A percentile compares a stretch with the other conserved stretches of the same genome.
Evolutionary conservation across 2,329 filamentous ascomycete species (phyloP).

Genomic region (Penicillium sp.): DNA sequence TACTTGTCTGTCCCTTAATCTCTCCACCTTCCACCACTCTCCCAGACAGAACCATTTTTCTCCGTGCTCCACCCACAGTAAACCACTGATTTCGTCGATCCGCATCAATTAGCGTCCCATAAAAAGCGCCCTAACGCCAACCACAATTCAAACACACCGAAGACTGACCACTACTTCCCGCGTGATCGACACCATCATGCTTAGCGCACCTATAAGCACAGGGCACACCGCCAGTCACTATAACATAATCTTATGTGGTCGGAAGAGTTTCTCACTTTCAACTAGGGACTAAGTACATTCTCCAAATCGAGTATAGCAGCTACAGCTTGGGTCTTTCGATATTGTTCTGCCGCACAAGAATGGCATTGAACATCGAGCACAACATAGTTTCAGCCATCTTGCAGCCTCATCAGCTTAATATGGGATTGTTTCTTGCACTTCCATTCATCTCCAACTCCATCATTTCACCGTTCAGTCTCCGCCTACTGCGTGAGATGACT

Average conservation of each 20-base stretch:
- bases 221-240: not conserved
- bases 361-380: not conserved
- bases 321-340: not conserved
- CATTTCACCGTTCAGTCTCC: not conserved
- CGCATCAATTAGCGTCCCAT: not conserved
- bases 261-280: no score
- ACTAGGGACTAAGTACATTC: not conserved
- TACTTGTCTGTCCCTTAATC: not conserved
- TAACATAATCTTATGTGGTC: no score
- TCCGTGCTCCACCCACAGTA: not conserved
- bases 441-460: not conserved
- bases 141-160: not conserved
- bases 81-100: constrained; percentile 7
- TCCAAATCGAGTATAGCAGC: not conserved
- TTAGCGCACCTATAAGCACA: not conserved
- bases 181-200: constrained; percentile 25
- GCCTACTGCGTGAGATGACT: not conserved
- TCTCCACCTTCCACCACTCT: not conserved
- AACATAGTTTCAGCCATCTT: not conserved
- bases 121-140: not conserved
- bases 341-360: not conserved
- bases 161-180: constrained; percentile 18
- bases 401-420: not conserved
- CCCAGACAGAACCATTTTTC: not conserved
- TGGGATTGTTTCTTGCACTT: no score